phyloP scores from a whole-genome alignment of 495 filamentous ascomycete genomes.

The Penicillium turbatum region DNA sequence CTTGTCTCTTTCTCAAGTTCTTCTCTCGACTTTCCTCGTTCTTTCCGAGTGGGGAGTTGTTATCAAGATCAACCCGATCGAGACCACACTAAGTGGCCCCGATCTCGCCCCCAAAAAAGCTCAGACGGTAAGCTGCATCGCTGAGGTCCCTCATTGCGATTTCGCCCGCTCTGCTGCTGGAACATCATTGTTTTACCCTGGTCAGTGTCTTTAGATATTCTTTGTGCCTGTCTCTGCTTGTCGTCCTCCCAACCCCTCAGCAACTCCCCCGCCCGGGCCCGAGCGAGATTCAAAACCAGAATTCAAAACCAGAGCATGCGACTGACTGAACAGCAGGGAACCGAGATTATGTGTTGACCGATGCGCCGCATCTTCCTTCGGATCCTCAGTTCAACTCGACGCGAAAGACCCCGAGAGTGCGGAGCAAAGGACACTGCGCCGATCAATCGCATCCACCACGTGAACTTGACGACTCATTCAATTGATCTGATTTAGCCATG shows the following conservation, averaged over 20 bases:
- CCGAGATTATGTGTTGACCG: constrained; percentile 23
- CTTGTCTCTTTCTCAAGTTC: neutral
- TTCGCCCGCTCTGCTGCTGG: constrained; percentile 5
- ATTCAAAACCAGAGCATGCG: neutral
- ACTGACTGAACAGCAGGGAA: constrained; percentile 11
- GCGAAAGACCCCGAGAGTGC: constrained; percentile 7
- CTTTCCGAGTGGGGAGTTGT: constrained; percentile 11
- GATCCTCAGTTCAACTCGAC: constrained; percentile 8
- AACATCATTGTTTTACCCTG: constrained; percentile 3
- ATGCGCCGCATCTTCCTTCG: constrained; percentile 4
- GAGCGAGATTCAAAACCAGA: neutral
- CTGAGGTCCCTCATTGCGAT: constrained; percentile 15
- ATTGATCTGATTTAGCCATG: constrained; percentile 51
- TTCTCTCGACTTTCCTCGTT: neutral
- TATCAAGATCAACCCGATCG: constrained; percentile 21
- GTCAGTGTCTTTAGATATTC: constrained; percentile 3
- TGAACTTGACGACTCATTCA: neutral
- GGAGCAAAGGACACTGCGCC: constrained; percentile 13
- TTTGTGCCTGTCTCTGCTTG: neutral
- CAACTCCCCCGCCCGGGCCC: neutral
- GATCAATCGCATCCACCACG: neutral
- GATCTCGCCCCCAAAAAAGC: constrained; percentile 24
- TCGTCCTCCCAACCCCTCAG: neutral
- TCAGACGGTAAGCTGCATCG: constrained; percentile 17
- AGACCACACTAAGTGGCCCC: constrained; percentile 24